Conservation (phyloP, 768 basidiomycete species). For the Serendipita indica region DNA sequence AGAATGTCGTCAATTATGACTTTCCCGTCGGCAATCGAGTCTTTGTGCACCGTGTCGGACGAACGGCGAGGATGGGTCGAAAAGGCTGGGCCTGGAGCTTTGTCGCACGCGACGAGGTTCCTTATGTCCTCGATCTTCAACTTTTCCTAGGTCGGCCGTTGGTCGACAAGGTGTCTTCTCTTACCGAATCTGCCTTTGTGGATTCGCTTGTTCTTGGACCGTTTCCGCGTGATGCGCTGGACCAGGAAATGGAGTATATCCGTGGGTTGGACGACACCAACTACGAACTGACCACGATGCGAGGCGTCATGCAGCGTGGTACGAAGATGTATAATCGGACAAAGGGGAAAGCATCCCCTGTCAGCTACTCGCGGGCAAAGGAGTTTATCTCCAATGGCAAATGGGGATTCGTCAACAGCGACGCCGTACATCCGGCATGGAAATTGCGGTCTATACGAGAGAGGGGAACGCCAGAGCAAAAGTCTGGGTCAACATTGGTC, state of each 20-base stretch:
- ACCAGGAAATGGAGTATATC: slow-evolving; percentile 74
- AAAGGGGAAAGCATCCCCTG: slow-evolving; percentile 74
- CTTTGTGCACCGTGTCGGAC: slow-evolving; percentile 92
- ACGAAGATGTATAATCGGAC: slow-evolving; percentile 91
- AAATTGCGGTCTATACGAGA: slow-evolving; percentile 8
- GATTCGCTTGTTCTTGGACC: slow-evolving; percentile 66
- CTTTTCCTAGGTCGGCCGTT: slow-evolving; percentile 78
- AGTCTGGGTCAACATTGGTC: neutral
- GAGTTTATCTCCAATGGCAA: slow-evolving; percentile 58
- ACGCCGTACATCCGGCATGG: slow-evolving; percentile 47
- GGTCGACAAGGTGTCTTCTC: slow-evolving; percentile 32
- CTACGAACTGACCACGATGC: slow-evolving; percentile 46
- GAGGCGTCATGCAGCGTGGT: slow-evolving; percentile 75
- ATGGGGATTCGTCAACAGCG: slow-evolving; percentile 48
- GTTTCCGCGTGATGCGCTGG: slow-evolving; percentile 63
- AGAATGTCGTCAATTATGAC: slow-evolving; percentile 96
- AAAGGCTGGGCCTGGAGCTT: slow-evolving; percentile 97
- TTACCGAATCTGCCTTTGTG: slow-evolving; percentile 44
- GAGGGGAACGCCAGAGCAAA: neutral
- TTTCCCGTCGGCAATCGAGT: slow-evolving; percentile 88
- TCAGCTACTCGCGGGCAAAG: slow-evolving; percentile 80
- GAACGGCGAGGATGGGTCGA: slow-evolving; percentile 89
- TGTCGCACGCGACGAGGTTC: slow-evolving; percentile 69
- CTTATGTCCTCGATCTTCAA: slow-evolving; percentile 83
- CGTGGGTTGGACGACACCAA: slow-evolving; percentile 48